Evolutionary conservation across 805 yeast species (phyloP).

Genomic region (Torulaspora microellipsoides): DNA sequence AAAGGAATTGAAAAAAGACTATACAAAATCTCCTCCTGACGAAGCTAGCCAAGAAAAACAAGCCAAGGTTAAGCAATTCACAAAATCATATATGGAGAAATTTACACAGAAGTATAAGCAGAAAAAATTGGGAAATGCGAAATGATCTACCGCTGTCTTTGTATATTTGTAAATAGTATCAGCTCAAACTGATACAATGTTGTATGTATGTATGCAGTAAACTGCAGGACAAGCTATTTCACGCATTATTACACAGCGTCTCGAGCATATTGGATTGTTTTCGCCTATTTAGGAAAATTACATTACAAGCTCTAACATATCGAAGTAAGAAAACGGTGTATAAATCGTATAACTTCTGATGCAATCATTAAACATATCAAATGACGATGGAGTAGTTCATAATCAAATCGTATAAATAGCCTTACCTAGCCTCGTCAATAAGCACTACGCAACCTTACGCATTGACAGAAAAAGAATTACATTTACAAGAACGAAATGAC

Average conservation of each 20-base stretch:
- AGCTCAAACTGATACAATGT: too few relatives aligned
- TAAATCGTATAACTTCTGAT: background rate
- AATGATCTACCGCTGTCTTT: background rate
- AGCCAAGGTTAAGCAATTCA: conserved; percentile 63
- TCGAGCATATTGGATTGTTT: conserved; percentile 3
- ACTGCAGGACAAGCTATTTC: too few relatives aligned
- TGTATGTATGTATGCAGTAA: too few relatives aligned
- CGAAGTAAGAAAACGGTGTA: too few relatives aligned
- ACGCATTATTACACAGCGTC: background rate
- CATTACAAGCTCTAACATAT: conserved; percentile 1
- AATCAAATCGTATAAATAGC: too few relatives aligned
- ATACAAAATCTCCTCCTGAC: conserved; percentile 41
- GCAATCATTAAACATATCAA: too few relatives aligned
- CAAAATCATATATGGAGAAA: conserved; percentile 62
- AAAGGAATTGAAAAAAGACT: conserved; percentile 52
- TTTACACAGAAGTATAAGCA: conserved; percentile 45
- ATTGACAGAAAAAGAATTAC: too few relatives aligned
- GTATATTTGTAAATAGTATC: too few relatives aligned
- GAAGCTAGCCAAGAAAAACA: conserved; percentile 62
- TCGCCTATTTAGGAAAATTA: conserved; percentile 7
- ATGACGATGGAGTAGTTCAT: too few relatives aligned
- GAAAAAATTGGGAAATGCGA: conserved; percentile 24
- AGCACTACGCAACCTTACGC: too few relatives aligned
- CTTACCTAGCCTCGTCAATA: too few relatives aligned
- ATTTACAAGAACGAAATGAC: too few relatives aligned